A percentile compares a stretch with the other conserved stretches of the same genome.
phyloP scores from a whole-genome alignment of 257 asterid genomes.

The Paraleonurus japonicus region DNA sequence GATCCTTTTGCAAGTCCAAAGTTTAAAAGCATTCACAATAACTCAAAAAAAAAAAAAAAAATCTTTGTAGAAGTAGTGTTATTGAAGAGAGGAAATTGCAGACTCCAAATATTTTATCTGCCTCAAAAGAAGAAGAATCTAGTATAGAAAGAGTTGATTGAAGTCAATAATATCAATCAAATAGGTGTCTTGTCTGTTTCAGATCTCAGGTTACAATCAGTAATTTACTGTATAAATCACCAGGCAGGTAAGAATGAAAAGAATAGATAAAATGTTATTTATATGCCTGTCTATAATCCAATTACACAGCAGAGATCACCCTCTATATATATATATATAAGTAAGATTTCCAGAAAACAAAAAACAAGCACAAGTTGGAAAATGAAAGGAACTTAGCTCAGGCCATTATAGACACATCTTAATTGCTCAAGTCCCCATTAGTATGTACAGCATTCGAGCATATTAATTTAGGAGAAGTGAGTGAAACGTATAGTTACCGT shows the following conservation, averaged over 20 bases:
- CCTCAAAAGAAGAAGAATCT: not conserved
- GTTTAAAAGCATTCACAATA: too few relatives aligned
- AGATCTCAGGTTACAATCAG: not conserved
- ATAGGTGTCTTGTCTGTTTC: not conserved
- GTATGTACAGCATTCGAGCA: constrained; percentile 14
- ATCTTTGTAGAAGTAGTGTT: not conserved
- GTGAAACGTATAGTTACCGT: not conserved
- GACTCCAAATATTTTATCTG: not conserved
- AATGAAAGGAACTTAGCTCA: not conserved
- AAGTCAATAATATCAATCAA: not conserved
- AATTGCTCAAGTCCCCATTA: not conserved
- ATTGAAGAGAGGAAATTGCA: not conserved
- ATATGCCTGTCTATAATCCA: constrained; percentile 13
- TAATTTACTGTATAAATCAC: not conserved
- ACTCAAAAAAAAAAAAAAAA: too few relatives aligned
- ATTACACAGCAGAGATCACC: not conserved
- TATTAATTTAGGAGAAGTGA: not conserved
- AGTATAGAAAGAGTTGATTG: not conserved
- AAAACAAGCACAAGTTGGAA: not conserved
- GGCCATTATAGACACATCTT: constrained; percentile 19
- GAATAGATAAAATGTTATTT: constrained; percentile 3
- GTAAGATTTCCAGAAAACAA: not conserved
- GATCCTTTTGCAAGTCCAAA: too few relatives aligned
- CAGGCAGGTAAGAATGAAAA: constrained; percentile 10
- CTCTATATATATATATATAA: too few relatives aligned